Conservation (phyloP, 1,284 basidiomycete genomes). For the Tilletia horrida region DNA sequence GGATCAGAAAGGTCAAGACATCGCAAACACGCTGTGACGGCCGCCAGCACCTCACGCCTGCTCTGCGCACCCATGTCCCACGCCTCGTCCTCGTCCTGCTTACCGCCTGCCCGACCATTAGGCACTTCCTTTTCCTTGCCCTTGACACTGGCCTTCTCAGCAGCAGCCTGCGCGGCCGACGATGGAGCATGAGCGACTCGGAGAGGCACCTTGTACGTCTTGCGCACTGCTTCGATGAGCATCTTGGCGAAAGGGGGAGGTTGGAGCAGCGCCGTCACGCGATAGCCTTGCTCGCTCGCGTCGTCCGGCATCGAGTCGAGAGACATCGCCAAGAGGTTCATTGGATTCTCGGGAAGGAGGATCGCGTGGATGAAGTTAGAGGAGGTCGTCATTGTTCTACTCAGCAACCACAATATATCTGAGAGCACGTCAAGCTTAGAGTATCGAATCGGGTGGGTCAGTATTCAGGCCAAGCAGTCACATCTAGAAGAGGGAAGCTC, state of each 20-base stretch:
- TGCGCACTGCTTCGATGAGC: constrained; percentile 2
- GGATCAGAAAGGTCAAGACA: constrained; percentile 10
- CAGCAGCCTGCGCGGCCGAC: too few species aligned
- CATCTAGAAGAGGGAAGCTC: neutral
- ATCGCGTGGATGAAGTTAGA: constrained; percentile 7
- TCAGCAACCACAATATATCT: neutral
- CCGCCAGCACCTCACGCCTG: neutral
- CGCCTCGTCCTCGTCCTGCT: neutral
- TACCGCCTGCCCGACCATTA: neutral
- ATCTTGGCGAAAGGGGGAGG: constrained; percentile 5
- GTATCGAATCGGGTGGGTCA: neutral
- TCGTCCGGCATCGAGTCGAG: neutral
- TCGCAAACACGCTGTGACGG: neutral
- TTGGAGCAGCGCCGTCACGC: neutral
- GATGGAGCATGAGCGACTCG: neutral
- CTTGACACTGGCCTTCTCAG: neutral
- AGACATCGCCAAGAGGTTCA: neutral
- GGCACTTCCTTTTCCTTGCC: neutral
- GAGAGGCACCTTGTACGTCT: constrained; percentile 9
- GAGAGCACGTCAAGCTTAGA: neutral
- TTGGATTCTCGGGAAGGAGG: neutral
- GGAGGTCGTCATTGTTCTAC: neutral
- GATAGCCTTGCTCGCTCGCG: neutral
- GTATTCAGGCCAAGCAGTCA: neutral
- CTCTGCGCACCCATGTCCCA: constrained; percentile 5